A percentile compares a stretch with the other conserved stretches of the same genome.
Conservation (phyloP, 306 rosid species). For the Cicer cuneatum region DNA sequence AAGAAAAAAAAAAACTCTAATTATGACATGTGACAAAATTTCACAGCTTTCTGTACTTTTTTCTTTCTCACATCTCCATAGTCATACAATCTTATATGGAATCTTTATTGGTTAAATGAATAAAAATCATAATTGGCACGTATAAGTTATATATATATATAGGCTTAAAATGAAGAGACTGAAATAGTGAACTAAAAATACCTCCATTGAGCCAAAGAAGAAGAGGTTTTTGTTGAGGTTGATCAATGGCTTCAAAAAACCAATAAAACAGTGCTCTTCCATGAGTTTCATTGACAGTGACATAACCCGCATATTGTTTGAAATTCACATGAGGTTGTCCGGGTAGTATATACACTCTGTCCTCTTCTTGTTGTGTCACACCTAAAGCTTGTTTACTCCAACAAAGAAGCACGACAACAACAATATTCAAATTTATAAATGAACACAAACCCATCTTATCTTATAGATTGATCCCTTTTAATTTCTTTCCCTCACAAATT, state of each 20-base stretch:
- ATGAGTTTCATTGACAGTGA: conserved; percentile 69
- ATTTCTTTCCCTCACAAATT: background rate
- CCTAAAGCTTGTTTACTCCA: conserved; percentile 6
- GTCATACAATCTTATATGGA: no score
- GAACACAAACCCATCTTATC: conserved; percentile 40
- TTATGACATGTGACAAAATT: no score
- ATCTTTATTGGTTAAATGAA: no score
- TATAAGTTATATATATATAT: background rate
- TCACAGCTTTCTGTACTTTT: no score
- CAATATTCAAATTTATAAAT: background rate
- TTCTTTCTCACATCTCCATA: no score
- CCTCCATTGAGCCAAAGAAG: conserved; percentile 96
- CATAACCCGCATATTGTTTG: conserved; percentile 78
- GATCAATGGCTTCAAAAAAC: conserved; percentile 66
- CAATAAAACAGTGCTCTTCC: conserved; percentile 91
- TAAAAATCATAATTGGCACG: no score
- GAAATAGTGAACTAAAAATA: conserved; percentile 14
- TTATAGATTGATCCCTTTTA: background rate
- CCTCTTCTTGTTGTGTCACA: conserved; percentile 57
- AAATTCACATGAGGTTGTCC: conserved; percentile 78
- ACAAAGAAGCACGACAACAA: conserved; percentile 31
- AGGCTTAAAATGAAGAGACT: background rate
- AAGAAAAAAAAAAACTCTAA: no score
- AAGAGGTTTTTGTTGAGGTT: conserved; percentile 61
- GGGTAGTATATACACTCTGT: conserved; percentile 60